Evolutionary conservation across 176 grass and related monocot genomes (phyloP).

Genomic region (Rhipidocladum racemiflorum): DNA sequence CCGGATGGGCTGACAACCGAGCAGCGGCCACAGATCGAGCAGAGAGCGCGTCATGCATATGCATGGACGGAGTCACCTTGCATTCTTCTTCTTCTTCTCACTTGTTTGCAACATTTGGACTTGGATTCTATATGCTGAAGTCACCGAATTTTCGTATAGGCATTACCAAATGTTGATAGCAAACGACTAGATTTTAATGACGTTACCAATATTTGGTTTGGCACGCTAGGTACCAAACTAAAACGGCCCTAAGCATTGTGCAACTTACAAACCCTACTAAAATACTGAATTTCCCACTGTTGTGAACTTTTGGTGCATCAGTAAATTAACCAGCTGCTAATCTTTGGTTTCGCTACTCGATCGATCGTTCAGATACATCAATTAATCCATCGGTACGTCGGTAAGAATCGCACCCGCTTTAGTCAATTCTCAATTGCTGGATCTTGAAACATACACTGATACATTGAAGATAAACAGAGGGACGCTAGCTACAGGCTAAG

Average conservation of each 20-base stretch:
- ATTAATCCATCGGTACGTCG: background rate
- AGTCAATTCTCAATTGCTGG: background rate
- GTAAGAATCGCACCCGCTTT: background rate
- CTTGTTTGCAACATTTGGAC: too few relatives aligned
- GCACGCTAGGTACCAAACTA: too few relatives aligned
- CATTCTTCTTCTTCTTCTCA: too few relatives aligned
- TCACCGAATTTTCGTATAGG: too few relatives aligned
- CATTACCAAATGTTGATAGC: too few relatives aligned
- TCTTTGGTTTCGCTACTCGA: background rate
- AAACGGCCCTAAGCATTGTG: background rate
- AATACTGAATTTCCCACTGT: background rate
- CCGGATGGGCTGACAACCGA: too few relatives aligned
- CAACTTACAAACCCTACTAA: background rate
- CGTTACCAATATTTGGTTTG: too few relatives aligned
- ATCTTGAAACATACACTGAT: background rate
- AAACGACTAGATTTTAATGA: too few relatives aligned
- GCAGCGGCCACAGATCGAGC: too few relatives aligned
- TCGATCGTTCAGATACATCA: background rate
- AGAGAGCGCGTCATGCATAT: too few relatives aligned
- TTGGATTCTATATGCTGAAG: too few relatives aligned
- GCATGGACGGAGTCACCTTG: too few relatives aligned
- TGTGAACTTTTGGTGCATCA: background rate
- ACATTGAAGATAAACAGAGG: background rate
- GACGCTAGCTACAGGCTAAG: background rate
- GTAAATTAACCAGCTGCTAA: background rate